phyloP scores from a whole-genome alignment of 1,139 yeast species.

The Casaregolazyma suthepensis region DNA sequence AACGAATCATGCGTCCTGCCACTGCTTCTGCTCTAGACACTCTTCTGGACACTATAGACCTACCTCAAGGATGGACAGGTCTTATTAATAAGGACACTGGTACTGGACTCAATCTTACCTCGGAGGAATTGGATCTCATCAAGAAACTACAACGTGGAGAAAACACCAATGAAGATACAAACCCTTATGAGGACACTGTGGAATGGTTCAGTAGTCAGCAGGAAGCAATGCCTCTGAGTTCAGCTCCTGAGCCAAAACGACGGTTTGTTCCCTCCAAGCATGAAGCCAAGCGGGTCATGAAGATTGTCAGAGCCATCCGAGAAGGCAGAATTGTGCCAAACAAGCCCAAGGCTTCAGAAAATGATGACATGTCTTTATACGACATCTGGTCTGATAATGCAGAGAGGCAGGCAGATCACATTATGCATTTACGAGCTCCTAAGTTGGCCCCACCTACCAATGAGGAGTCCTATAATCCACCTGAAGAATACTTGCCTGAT shows the following conservation, averaged over 20 bases:
- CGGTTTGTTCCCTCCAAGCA: constrained; percentile 94
- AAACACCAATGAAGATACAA: constrained; percentile 68
- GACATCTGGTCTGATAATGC: constrained; percentile 80
- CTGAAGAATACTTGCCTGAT: constrained; percentile 81
- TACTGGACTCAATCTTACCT: constrained; percentile 72
- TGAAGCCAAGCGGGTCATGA: constrained; percentile 95
- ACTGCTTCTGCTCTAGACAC: constrained; percentile 91
- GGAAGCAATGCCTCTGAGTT: constrained; percentile 88
- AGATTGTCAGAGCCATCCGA: constrained; percentile 90
- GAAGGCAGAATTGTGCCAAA: constrained; percentile 88
- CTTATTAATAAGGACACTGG: constrained; percentile 88
- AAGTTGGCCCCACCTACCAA: constrained; percentile 93
- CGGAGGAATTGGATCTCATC: constrained; percentile 85
- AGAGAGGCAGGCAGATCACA: constrained; percentile 59
- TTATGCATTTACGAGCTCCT: constrained; percentile 93
- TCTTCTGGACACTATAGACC: constrained; percentile 78
- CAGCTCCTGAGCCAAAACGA: constrained; percentile 94
- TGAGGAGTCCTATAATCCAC: constrained; percentile 96
- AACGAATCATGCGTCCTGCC: constrained; percentile 97
- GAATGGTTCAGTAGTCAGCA: constrained; percentile 90
- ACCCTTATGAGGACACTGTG: constrained; percentile 89
- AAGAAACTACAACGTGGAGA: constrained; percentile 81
- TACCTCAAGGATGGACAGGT: constrained; percentile 99
- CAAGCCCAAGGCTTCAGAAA: constrained; percentile 42
- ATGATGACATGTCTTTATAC: constrained; percentile 37